Evolutionary conservation across 805 yeast species (phyloP).

Genomic region (Sugiyamaella marilandica): DNA sequence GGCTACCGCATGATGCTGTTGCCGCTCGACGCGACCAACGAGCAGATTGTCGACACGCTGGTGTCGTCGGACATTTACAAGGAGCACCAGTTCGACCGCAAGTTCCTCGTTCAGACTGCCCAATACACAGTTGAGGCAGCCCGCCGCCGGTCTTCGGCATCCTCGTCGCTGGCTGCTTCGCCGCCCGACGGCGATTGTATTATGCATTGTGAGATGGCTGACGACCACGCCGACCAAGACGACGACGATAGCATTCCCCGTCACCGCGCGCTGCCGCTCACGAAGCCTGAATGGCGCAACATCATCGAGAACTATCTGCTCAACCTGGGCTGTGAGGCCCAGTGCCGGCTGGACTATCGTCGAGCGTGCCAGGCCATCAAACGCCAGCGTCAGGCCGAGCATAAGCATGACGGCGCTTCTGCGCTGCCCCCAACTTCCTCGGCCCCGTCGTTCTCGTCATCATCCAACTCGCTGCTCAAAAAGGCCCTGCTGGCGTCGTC

Average conservation of each 20-base stretch:
- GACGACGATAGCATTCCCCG: background rate
- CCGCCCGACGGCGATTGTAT: background rate
- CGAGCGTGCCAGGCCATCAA: constrained; percentile 35
- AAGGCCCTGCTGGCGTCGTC: constrained; percentile 32
- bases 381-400: constrained; percentile 17
- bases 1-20: constrained; percentile 46
- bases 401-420: background rate
- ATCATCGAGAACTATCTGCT: constrained; percentile 58
- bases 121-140: constrained; percentile 56
- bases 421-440: background rate
- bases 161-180: background rate
- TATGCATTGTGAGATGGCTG: background rate
- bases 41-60: constrained; percentile 43
- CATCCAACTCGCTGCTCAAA: constrained; percentile 26
- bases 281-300: constrained; percentile 65
- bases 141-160: constrained; percentile 16
- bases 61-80: constrained; percentile 59
- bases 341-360: constrained; percentile 63
- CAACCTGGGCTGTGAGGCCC: constrained; percentile 34
- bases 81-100: constrained; percentile 54
- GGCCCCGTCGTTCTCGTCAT: background rate
- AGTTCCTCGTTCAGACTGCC: constrained; percentile 57
- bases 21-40: constrained; percentile 50
- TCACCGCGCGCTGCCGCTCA: constrained; percentile 24
- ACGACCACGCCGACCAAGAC: background rate